A percentile compares a stretch with the other conserved stretches of the same genome.
Conservation (phyloP, 2,329 filamentous ascomycete genomes). For the Fusarium pininemorale region DNA sequence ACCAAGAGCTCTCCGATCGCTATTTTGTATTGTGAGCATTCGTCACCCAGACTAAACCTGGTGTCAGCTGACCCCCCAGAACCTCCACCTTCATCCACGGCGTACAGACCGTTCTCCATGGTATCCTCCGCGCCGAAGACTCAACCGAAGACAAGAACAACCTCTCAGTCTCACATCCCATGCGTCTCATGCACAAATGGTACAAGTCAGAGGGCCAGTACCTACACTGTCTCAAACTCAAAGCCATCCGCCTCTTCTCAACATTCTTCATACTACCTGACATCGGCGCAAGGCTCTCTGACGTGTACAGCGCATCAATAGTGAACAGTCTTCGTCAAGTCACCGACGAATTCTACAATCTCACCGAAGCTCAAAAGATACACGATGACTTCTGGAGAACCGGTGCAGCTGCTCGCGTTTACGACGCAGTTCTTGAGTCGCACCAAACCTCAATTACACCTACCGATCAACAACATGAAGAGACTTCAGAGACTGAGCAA, state of each 20-base stretch:
- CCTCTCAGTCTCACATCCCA: not conserved
- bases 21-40: constrained; percentile 1
- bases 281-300: not conserved
- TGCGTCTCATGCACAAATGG: not conserved
- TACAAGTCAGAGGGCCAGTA: not conserved
- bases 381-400: constrained; percentile 6
- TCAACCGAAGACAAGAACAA: accelerated
- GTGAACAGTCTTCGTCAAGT: not conserved
- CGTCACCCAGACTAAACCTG: accelerated
- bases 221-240: not conserved
- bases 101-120: not conserved
- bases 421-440: not conserved
- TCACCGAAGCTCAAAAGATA: not conserved
- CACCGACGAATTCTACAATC: not conserved
- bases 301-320: not conserved
- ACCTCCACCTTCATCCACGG: constrained; percentile 1
- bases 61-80: not conserved
- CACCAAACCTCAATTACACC: not conserved
- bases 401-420: not conserved
- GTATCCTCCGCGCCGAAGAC: not conserved
- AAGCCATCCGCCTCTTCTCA: constrained; percentile 8
- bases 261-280: not conserved
- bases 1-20: constrained; percentile 6
- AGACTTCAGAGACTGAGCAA: not conserved
- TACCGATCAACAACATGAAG: accelerated